A percentile compares a stretch with the other conserved stretches of the same genome.
Evolutionary conservation across 495 filamentous ascomycete genomes (phyloP).

Genomic region (Chaetomidium leptoderma): DNA sequence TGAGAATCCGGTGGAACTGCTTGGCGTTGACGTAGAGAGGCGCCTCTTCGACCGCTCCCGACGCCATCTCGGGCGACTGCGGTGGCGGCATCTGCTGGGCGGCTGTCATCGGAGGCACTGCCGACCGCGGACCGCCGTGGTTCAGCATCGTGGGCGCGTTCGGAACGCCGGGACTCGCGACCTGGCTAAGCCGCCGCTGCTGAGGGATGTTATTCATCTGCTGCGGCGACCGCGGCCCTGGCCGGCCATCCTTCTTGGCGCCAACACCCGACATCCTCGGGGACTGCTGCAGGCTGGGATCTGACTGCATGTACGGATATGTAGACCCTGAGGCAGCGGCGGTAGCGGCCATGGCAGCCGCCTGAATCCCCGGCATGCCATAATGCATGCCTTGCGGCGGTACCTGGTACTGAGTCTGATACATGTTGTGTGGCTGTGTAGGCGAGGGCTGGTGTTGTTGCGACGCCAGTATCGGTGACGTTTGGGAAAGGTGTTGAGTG

Average conservation of each 20-base stretch:
- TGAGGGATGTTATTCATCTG: constrained; percentile 52
- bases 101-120: constrained; percentile 46
- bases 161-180: constrained; percentile 59
- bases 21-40: constrained; percentile 98
- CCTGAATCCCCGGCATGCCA: constrained; percentile 55
- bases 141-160: constrained; percentile 56
- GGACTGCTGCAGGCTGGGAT: constrained; percentile 54
- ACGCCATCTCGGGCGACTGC: constrained; percentile 76
- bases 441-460: constrained; percentile 53
- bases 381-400: constrained; percentile 57
- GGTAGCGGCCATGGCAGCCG: constrained; percentile 66
- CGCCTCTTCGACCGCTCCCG: constrained; percentile 78
- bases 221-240: constrained; percentile 56
- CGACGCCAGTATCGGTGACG: constrained; percentile 60
- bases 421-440: constrained; percentile 54
- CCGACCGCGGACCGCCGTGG: constrained; percentile 41
- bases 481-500: constrained; percentile 53
- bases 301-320: constrained; percentile 55
- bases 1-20: constrained; percentile 96
- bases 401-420: constrained; percentile 55
- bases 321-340: constrained; percentile 62
- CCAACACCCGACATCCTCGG: constrained; percentile 51
- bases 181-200: constrained; percentile 58
- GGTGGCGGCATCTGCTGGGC: constrained; percentile 56
- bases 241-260: constrained; percentile 54